phyloP scores from a whole-genome alignment of 495 filamentous ascomycete genomes.

The Podospora australis region DNA sequence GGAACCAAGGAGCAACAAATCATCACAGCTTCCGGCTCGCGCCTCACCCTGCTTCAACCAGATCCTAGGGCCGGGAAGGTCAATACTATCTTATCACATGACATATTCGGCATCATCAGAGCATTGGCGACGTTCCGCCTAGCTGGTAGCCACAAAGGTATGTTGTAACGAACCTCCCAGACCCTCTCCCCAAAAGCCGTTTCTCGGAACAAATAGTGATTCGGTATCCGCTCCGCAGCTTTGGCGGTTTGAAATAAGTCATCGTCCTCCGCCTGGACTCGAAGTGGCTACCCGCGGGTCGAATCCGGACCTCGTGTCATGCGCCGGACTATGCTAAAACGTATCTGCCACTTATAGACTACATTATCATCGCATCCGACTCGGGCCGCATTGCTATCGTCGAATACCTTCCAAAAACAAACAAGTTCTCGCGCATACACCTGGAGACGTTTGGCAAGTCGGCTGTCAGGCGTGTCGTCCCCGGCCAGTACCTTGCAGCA shows the following conservation, averaged over 20 bases:
- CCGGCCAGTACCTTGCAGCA: constrained; percentile 88
- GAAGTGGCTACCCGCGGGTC: constrained; percentile 22
- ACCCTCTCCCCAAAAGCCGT: constrained; percentile 17
- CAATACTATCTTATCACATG: constrained; percentile 75
- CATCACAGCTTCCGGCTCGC: constrained; percentile 85
- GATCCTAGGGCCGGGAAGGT: constrained; percentile 82
- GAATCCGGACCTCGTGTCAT: constrained; percentile 10
- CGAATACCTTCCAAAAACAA: constrained; percentile 82
- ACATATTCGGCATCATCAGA: constrained; percentile 93
- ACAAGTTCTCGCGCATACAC: constrained; percentile 83
- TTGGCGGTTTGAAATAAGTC: constrained; percentile 34
- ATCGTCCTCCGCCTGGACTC: constrained; percentile 8
- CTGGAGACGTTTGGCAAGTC: constrained; percentile 98
- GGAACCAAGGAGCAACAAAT: constrained; percentile 96
- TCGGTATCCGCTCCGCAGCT: constrained; percentile 58
- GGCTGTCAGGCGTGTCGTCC: constrained; percentile 87
- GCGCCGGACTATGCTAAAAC: constrained; percentile 53
- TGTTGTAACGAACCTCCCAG: constrained; percentile 37
- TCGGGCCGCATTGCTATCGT: constrained; percentile 91
- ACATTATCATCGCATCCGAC: constrained; percentile 91
- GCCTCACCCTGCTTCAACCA: constrained; percentile 78
- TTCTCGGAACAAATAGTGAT: constrained; percentile 82
- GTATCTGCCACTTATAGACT: constrained; percentile 60
- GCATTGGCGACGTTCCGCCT: constrained; percentile 80
- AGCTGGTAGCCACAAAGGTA: constrained; percentile 95